phyloP scores from a whole-genome alignment of 768 basidiomycete species.

The Lactarius trivialis region DNA sequence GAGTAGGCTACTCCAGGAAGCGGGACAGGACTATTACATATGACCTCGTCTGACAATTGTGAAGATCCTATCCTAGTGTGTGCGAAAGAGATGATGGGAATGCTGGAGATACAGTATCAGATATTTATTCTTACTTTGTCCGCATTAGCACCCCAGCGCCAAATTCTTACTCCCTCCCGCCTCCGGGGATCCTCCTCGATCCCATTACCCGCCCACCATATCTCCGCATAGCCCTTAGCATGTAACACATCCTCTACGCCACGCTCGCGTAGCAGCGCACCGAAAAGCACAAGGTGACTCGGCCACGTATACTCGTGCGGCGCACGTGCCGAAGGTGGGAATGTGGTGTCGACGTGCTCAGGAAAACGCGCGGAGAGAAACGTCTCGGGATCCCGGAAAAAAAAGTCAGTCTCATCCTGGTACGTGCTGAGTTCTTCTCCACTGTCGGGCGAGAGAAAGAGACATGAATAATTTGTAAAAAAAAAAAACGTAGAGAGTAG shows the following conservation, averaged over 20 bases:
- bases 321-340: constrained; percentile 48
- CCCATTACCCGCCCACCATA: constrained; percentile 56
- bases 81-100: too few relatives aligned
- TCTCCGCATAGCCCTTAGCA: constrained; percentile 54
- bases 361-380: constrained; percentile 74
- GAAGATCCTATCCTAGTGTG: too few relatives aligned
- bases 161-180: constrained; percentile 66
- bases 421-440: constrained; percentile 51
- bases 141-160: constrained; percentile 31
- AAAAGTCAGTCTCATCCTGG: constrained; percentile 74
- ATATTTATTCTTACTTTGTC: neutral
- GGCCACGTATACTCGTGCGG: constrained; percentile 76
- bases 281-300: constrained; percentile 75
- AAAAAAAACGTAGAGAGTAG: constrained; percentile 11
- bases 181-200: constrained; percentile 71
- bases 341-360: constrained; percentile 46
- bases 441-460: constrained; percentile 28
- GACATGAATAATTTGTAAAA: neutral
- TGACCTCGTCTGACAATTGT: too few relatives aligned
- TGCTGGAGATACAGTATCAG: neutral
- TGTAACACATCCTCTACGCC: constrained; percentile 44
- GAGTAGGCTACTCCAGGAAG: too few relatives aligned
- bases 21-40: too few relatives aligned
- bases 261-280: constrained; percentile 53
- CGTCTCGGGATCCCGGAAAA: constrained; percentile 61